Evolutionary conservation across 2,329 filamentous ascomycete species (phyloP).

Genomic region (Aspergillus quadricinctus): DNA sequence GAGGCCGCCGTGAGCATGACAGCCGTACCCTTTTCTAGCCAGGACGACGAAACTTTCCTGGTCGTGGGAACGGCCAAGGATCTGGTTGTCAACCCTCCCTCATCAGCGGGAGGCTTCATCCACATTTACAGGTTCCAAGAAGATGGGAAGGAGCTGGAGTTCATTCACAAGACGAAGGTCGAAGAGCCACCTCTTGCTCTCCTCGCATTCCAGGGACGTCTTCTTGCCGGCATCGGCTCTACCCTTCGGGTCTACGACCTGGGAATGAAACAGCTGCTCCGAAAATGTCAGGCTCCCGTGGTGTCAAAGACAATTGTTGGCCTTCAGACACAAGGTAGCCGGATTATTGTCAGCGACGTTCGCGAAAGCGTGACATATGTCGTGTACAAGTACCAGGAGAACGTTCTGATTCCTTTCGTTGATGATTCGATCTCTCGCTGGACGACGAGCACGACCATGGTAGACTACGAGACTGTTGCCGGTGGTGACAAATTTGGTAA

Average conservation of each 20-base stretch:
- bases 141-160: slow-evolving; percentile 81
- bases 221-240: slow-evolving; percentile 80
- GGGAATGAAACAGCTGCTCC: slow-evolving; percentile 84
- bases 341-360: slow-evolving; percentile 88
- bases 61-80: slow-evolving; percentile 93
- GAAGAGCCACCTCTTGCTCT: slow-evolving; percentile 87
- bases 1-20: slow-evolving; percentile 86
- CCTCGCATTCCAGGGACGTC: slow-evolving; percentile 83
- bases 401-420: slow-evolving; percentile 86
- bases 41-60: slow-evolving; percentile 86
- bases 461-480: slow-evolving; percentile 93
- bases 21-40: slow-evolving; percentile 78
- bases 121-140: slow-evolving; percentile 89
- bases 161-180: slow-evolving; percentile 93
- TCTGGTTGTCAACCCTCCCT: slow-evolving; percentile 71
- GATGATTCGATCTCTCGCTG: slow-evolving; percentile 87
- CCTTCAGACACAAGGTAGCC: slow-evolving; percentile 82
- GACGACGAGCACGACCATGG: slow-evolving; percentile 87
- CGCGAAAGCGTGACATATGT: slow-evolving; percentile 88
- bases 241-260: slow-evolving; percentile 86
- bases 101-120: slow-evolving; percentile 74
- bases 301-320: slow-evolving; percentile 80
- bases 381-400: slow-evolving; percentile 88
- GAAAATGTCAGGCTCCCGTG: slow-evolving; percentile 81
- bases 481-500: slow-evolving; percentile 98